Evolutionary conservation across 2,329 filamentous ascomycete genomes (phyloP).

Genomic region (Xylariaceae sp.): DNA sequence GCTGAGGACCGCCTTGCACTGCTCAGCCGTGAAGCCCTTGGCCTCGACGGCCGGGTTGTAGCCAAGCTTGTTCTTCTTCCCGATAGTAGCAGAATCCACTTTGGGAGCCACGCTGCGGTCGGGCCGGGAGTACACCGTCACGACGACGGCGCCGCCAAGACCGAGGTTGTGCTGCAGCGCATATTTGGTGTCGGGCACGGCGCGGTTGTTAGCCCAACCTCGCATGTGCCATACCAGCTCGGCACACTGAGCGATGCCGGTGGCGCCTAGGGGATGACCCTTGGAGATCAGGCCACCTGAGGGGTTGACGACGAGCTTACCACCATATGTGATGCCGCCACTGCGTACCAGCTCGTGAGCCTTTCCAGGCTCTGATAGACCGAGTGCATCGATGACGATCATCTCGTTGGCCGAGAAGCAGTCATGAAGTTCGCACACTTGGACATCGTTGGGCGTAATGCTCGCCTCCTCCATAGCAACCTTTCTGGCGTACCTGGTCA

Average conservation of each 20-base stretch:
- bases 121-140: conserved; percentile 85
- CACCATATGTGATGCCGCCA: conserved; percentile 92
- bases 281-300: conserved; percentile 95
- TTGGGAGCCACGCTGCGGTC: conserved; percentile 72
- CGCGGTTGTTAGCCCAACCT: conserved; percentile 93
- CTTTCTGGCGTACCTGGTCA: conserved; percentile 75
- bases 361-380: conserved; percentile 78
- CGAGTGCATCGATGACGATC: conserved; percentile 86
- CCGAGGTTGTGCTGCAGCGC: conserved; percentile 94
- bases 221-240: conserved; percentile 95
- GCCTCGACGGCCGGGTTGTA: conserved; percentile 94
- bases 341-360: conserved; percentile 88
- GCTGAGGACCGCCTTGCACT: conserved; percentile 75
- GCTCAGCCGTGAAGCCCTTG: conserved; percentile 82
- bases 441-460: conserved; percentile 71
- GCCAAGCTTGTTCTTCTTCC: conserved; percentile 71
- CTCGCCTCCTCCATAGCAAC: conserved; percentile 78
- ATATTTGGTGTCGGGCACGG: conserved; percentile 70
- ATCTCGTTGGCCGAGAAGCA: conserved; percentile 97
- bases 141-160: conserved; percentile 87
- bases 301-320: conserved; percentile 85
- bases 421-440: conserved; percentile 92
- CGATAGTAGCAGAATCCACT: conserved; percentile 69
- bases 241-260: conserved; percentile 93
- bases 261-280: conserved; percentile 92